Evolutionary conservation across 768 basidiomycete species (phyloP), one percentile per base, ranked within the genome.

Genomic region (Collybiopsis confluens): DNA sequence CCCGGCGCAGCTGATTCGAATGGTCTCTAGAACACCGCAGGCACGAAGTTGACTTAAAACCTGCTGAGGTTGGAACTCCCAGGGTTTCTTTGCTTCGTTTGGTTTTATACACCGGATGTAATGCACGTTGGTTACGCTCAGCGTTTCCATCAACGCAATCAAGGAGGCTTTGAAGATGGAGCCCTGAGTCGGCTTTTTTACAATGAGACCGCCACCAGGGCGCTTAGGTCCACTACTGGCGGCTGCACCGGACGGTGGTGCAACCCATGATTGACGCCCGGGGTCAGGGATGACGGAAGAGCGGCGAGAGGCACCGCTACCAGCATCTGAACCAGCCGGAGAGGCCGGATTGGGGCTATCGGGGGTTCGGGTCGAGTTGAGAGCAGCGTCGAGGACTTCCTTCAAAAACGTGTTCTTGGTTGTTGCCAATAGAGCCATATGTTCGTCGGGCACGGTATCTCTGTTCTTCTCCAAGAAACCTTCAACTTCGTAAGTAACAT

Each of bases 51-150:
- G 97, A 18, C 92, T 85, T 41, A 99, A 72, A 15, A 99, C 97
- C 67, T 98, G 94, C 61, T 95, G 92, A 28, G 95, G 92, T 26
- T 88, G 84, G 64, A 98, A 95, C 65, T 94, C 92, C 97, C 97
- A 99, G 35, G 97, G 93, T 50, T 79, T 84, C 74, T 99, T 99
- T 58, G 81, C 79, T 64, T 99, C 97, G 66, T 99, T 99, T 2
- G 97, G 97, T 69, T 99, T 99, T 76, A 99, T 98, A 69, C 97
- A 99, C 44, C 97, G 85, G 64, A 99, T 99, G 65, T 99, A 99
- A 65, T 99, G 97, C 0, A 98, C 97, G 63, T 99, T 98, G 11
- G 97, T 99, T 55, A 91, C 88, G 62, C 91, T 88, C 59, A 99
- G 86, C 0, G 97, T 99, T 35, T 97, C 94, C 96, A 99, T 99